Base-by-base conservation (phyloP, 1,284 basidiomycete species). In the Cerrena zonata region DNA sequence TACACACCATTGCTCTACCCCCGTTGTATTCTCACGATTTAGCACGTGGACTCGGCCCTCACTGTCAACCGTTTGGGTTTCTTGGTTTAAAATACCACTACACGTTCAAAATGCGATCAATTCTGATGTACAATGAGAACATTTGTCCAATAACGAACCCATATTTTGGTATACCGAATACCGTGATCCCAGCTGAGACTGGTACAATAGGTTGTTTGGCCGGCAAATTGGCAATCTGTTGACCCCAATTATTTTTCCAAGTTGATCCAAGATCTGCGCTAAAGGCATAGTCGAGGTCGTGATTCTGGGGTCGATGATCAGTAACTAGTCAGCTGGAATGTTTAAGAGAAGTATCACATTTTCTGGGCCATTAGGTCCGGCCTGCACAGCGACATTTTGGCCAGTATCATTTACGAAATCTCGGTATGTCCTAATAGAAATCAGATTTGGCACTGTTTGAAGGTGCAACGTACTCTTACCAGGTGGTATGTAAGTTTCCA, bases 301-400 rank as follows among this genome's bases (percentile, higher is more conserved):
- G 73, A 46, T 75, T 75, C 72, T 73, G 49, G 18, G 2, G 10
- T 10, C 1, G 1, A n/a, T n/a, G 13, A 15, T 22, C 7, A 25
- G 42, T 38, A 30, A 38, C 38, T 12, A 22, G 5, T 10, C 19
- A 22, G 44, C 15, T 25, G 22, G 26, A 36, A 36, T 22, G 15
- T 5, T n/a, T 5, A 50, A 12, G 15, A 34, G n/a, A n/a, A n/a
- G n/a, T n/a, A n/a, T n/a, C 27, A 71, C 71, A 51, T 75, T 75
- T 52, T 73, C 72, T 7, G 73, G 73, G 3, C 73, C 73, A 51
- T 75, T 75, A 0, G 73, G 73, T 0, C 73, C 73, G 5, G 73
- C 72, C 57, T 75, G 60, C 13, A 74, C 68, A 13, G 71, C 69
- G 22, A 73, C 69, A 47, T 68, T 57, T 47, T 68, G 60, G 5